Conservation (phyloP, 2,329 filamentous ascomycete genomes). For the Tolypocladium guangdongense region DNA sequence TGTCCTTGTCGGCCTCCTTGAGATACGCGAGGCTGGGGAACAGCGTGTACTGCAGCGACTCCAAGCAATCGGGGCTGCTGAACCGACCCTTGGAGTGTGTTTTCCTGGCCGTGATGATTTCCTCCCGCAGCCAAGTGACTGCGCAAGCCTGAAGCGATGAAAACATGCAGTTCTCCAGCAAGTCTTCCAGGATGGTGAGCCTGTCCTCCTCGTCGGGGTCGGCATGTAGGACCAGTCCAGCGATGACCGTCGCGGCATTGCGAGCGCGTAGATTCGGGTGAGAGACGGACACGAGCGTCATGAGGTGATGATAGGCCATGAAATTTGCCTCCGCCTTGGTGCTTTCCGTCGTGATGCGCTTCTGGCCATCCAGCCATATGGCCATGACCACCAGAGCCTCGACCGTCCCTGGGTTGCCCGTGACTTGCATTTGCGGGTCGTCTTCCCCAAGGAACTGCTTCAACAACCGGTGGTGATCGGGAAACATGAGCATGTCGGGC, state of each 20-base stretch:
- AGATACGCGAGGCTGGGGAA: constrained; percentile 46
- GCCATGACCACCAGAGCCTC: constrained; percentile 51
- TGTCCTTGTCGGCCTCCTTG: constrained; percentile 26
- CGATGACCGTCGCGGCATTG: constrained; percentile 42
- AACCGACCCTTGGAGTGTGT: constrained; percentile 29
- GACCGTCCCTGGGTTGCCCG: constrained; percentile 39
- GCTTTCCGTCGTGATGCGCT: constrained; percentile 22
- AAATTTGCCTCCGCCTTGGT: constrained; percentile 31
- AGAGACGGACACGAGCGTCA: constrained; percentile 46
- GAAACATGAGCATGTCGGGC: constrained; percentile 47
- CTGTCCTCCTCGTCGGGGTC: constrained; percentile 48
- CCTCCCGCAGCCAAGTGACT: constrained; percentile 53
- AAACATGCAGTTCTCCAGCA: constrained; percentile 55
- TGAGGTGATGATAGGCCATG: constrained; percentile 49
- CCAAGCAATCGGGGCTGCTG: constrained; percentile 41
- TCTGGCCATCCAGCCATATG: constrained; percentile 44
- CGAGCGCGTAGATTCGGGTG: constrained; percentile 43
- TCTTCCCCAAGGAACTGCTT: constrained; percentile 40
- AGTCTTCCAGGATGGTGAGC: constrained; percentile 51
- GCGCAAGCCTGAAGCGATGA: constrained; percentile 51
- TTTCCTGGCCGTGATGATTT: constrained; percentile 38
- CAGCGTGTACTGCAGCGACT: constrained; percentile 48
- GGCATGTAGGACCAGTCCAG: constrained; percentile 43
- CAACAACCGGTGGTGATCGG: constrained; percentile 45
- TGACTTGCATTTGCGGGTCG: constrained; percentile 37